Conservation (phyloP, 495 filamentous ascomycete genomes). For the Aspergillus panamensis region DNA sequence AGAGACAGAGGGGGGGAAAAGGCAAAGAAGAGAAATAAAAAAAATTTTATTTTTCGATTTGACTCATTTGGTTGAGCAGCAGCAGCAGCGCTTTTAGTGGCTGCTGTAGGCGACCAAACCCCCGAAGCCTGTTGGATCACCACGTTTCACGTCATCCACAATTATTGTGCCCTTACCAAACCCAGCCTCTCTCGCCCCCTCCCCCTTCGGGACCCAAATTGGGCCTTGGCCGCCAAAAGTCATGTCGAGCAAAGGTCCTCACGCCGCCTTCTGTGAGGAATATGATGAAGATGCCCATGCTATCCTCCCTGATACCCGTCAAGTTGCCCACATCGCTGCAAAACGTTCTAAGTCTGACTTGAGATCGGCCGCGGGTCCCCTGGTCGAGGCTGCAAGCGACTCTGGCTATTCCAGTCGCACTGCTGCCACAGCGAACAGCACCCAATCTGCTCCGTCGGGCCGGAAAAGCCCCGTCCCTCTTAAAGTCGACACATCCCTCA, state of each 20-base stretch:
- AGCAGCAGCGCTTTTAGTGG: conserved; percentile 16
- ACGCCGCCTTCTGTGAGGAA: conserved; percentile 54
- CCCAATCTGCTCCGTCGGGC: conserved; percentile 51
- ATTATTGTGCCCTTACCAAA: conserved; percentile 17
- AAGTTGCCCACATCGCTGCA: conserved; percentile 51
- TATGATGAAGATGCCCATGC: conserved; percentile 51
- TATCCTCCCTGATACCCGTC: conserved; percentile 46
- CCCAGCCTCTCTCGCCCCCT: conserved; percentile 14
- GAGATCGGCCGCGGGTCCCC: conserved; percentile 32
- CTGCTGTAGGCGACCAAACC: conserved; percentile 25
- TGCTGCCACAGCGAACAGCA: conserved; percentile 51
- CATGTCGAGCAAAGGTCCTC: conserved; percentile 40
- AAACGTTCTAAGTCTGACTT: conserved; percentile 51
- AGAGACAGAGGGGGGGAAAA: conserved; percentile 7
- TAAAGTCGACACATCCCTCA: conserved; percentile 39
- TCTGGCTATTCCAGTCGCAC: conserved; percentile 66
- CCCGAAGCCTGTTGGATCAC: conserved; percentile 28
- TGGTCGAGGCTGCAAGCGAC: conserved; percentile 54
- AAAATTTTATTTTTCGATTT: conserved; percentile 13
- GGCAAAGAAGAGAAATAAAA: conserved; percentile 17
- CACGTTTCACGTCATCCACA: conserved; percentile 36
- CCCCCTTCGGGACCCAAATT: conserved; percentile 20
- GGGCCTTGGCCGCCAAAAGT: conserved; percentile 30
- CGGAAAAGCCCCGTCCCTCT: conserved; percentile 40
- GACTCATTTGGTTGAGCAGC: conserved; percentile 28